These are phyloP conservation scores for Penicillium herquei DNA, from an alignment of 495 filamentous ascomycete genomes.

Conservation along the genomic window DNA sequence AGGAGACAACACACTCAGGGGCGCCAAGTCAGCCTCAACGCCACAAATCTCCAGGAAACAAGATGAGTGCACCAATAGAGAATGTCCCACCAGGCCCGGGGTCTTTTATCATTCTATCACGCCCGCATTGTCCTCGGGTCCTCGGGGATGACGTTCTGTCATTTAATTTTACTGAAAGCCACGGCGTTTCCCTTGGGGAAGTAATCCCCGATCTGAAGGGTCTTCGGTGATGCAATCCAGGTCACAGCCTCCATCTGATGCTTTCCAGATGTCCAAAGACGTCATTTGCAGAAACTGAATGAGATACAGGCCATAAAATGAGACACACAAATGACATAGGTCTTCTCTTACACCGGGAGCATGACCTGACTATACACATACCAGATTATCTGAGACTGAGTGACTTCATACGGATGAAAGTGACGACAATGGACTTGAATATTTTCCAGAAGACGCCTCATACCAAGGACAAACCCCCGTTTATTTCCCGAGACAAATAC, in stretches of 20 bases:
- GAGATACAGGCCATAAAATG: constrained; percentile 34
- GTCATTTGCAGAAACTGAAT: constrained; percentile 33
- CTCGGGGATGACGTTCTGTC: constrained; percentile 28
- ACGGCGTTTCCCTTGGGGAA: constrained; percentile 10
- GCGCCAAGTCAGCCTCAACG: not conserved
- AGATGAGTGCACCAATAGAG: constrained; percentile 1
- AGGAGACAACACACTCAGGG: not conserved
- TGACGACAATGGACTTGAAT: constrained; percentile 29
- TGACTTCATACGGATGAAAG: constrained; percentile 26
- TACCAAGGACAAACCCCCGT: constrained; percentile 19
- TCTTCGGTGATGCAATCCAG: constrained; percentile 36
- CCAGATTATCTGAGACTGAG: constrained; percentile 19
- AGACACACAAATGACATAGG: constrained; percentile 15
- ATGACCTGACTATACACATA: too few species aligned
- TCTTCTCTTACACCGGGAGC: not conserved
- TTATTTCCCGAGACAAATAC: constrained; percentile 16
- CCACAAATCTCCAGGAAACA: not conserved
- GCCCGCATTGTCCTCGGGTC: constrained; percentile 24
- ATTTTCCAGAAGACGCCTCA: constrained; percentile 20
- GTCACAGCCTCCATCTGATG: constrained; percentile 27
- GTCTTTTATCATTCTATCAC: constrained; percentile 17
- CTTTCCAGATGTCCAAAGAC: constrained; percentile 7
- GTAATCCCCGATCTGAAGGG: constrained; percentile 16
- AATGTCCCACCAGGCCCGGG: constrained; percentile 22
- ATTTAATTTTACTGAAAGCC: constrained; percentile 21